Conservation (phyloP, 2,329 filamentous ascomycete species). For the Truncatella angustata region DNA sequence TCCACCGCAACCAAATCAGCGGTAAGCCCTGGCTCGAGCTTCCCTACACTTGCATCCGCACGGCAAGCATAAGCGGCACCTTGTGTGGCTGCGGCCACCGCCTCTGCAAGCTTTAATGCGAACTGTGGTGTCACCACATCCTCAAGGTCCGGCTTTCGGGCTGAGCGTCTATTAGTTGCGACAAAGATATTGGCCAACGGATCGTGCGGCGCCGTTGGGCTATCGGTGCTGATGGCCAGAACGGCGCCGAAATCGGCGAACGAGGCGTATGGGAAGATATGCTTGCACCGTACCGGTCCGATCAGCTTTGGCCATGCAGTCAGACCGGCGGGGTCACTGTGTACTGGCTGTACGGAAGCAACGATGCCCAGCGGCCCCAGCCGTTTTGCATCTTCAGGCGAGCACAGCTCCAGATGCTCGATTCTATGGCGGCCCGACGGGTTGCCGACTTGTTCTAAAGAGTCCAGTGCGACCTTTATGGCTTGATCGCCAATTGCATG, state of each 20-base stretch:
- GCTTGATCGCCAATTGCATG: conserved; percentile 65
- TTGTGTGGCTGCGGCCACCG: conserved; percentile 50
- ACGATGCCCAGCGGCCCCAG: conserved; percentile 56
- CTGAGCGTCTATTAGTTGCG: conserved; percentile 54
- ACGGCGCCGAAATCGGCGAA: conserved; percentile 52
- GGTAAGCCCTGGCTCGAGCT: conserved; percentile 47
- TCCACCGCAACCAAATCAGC: conserved; percentile 59
- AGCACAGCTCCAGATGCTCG: conserved; percentile 60
- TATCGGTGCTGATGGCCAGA: conserved; percentile 58
- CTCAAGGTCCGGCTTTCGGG: conserved; percentile 13
- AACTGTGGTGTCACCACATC: conserved; percentile 51
- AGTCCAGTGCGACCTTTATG: conserved; percentile 53
- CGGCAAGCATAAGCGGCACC: conserved; percentile 60
- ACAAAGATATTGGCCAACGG: conserved; percentile 58
- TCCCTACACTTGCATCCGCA: conserved; percentile 52
- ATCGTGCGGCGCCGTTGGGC: conserved; percentile 56
- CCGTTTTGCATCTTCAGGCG: conserved; percentile 47
- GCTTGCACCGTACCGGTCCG: conserved; percentile 46
- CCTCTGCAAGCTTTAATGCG: conserved; percentile 50
- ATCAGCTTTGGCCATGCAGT: conserved; percentile 58
- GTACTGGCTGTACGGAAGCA: conserved; percentile 53
- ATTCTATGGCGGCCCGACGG: conserved; percentile 54
- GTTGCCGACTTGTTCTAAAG: conserved; percentile 36
- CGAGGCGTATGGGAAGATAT: conserved; percentile 60
- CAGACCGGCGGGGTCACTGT: conserved; percentile 57